Evolutionary conservation across 2,329 filamentous ascomycete species (phyloP).

Genomic region (Lojkania enalia): DNA sequence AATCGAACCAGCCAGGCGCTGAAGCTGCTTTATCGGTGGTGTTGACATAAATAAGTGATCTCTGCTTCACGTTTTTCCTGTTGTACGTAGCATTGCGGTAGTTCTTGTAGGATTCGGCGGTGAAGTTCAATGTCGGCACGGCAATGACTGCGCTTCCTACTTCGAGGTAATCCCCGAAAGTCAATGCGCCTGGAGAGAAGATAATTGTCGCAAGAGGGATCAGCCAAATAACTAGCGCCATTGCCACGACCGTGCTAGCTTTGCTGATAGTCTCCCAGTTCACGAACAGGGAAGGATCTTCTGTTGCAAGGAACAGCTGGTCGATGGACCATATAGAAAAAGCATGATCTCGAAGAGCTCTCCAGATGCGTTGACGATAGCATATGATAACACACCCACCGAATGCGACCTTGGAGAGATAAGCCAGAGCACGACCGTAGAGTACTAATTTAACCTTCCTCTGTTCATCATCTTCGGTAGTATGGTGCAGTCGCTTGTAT

Average conservation of each 20-base stretch:
- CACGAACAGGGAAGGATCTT: conserved; percentile 38
- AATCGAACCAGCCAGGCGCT: conserved; percentile 36
- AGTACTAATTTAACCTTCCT: conserved; percentile 37
- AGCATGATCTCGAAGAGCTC: conserved; percentile 34
- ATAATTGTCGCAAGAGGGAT: conserved; percentile 44
- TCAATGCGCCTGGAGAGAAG: conserved; percentile 43
- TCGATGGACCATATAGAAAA: conserved; percentile 42
- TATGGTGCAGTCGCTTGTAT: conserved; percentile 36
- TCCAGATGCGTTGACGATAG: conserved; percentile 43
- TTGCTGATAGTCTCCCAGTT: conserved; percentile 39
- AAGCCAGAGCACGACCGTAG: conserved; percentile 41
- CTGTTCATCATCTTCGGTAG: conserved; percentile 26
- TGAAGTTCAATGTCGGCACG: conserved; percentile 36
- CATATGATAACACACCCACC: conserved; percentile 36
- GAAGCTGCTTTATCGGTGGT: conserved; percentile 31
- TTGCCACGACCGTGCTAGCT: conserved; percentile 28
- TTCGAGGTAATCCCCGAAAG: conserved; percentile 39
- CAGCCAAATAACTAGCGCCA: conserved; percentile 39
- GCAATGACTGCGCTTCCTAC: conserved; percentile 15
- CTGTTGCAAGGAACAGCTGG: conserved; percentile 39
- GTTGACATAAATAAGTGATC: conserved; percentile 39
- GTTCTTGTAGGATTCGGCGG: conserved; percentile 35
- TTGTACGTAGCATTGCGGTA: conserved; percentile 35
- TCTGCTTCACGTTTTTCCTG: conserved; percentile 25
- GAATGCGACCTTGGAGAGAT: conserved; percentile 40